A percentile compares a stretch with the other conserved stretches of the same genome.
These are phyloP conservation scores for Aegilops sharonensis DNA, from an alignment of 176 grass and related monocot genomes.

Conservation along the genomic window DNA sequence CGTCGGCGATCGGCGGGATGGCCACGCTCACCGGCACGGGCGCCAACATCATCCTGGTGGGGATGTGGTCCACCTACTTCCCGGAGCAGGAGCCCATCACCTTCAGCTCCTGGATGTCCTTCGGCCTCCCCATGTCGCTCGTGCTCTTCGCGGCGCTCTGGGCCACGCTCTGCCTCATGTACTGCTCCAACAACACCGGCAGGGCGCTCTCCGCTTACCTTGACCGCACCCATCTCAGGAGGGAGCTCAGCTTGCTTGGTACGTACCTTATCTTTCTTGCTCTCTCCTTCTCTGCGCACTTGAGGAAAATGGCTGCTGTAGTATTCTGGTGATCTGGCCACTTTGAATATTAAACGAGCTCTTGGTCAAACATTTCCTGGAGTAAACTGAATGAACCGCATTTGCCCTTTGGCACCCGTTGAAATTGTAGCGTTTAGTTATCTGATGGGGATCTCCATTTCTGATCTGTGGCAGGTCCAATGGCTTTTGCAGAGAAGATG, in stretches of 20 bases:
- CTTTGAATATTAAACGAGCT: slow-evolving; percentile 37
- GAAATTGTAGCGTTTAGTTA: neutral
- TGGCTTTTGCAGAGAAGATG: slow-evolving; percentile 98
- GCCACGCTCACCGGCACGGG: neutral
- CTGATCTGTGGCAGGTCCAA: slow-evolving; percentile 54
- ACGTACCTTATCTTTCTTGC: neutral
- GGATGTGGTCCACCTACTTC: slow-evolving; percentile 82
- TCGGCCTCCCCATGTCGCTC: slow-evolving; percentile 75
- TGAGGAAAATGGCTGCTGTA: neutral
- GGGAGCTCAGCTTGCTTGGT: slow-evolving; percentile 81
- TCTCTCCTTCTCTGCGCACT: neutral
- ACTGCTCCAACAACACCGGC: slow-evolving; percentile 58
- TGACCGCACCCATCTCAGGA: slow-evolving; percentile 70
- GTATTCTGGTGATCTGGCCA: neutral
- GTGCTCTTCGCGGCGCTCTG: slow-evolving; percentile 64
- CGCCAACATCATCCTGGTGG: slow-evolving; percentile 89
- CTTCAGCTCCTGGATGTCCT: slow-evolving; percentile 89
- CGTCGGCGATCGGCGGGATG: slow-evolving; percentile 5
- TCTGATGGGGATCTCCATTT: neutral
- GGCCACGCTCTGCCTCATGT: slow-evolving; percentile 58
- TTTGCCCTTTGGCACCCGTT: neutral
- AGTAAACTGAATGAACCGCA: neutral
- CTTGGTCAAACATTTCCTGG: neutral
- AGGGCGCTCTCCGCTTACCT: slow-evolving; percentile 72
- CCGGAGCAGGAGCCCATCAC: slow-evolving; percentile 31